Conservation (phyloP, 75 land plant species). For the Isoetes taiwanensis region DNA sequence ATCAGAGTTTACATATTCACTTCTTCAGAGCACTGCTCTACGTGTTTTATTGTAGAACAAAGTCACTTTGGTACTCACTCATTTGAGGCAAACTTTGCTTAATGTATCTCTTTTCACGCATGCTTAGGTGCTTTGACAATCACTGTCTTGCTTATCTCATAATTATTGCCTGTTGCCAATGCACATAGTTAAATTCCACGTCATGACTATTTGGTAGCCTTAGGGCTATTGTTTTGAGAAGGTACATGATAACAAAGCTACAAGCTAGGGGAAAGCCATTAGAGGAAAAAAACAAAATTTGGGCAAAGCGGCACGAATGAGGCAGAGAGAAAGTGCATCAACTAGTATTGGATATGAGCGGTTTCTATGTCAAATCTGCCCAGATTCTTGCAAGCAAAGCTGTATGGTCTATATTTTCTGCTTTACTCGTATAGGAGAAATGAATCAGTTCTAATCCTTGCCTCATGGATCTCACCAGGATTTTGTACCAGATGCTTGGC, state of each 20-base stretch:
- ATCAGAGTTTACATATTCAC: too few species aligned
- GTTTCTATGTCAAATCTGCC: conserved; percentile 41
- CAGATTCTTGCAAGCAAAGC: conserved; percentile 37
- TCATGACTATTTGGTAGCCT: too few species aligned
- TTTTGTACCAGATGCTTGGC: conserved; percentile 36
- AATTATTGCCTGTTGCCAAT: too few species aligned
- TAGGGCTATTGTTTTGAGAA: too few species aligned
- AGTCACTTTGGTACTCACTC: too few species aligned
- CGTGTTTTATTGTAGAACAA: too few species aligned
- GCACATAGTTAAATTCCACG: too few species aligned
- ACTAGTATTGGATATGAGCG: conserved; percentile 33
- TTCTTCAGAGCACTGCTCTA: too few species aligned
- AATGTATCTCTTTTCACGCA: too few species aligned
- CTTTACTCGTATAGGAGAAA: not conserved
- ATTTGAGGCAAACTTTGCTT: too few species aligned
- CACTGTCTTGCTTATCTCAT: too few species aligned
- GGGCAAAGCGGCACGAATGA: conserved; percentile 34
- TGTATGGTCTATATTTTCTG: conserved; percentile 12
- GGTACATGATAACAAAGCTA: conserved; percentile 33
- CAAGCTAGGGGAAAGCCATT: conserved; percentile 16
- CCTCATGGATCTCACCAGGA: conserved; percentile 16
- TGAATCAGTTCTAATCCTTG: not conserved
- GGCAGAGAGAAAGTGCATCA: conserved; percentile 32
- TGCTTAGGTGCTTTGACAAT: too few species aligned
- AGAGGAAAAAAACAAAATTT: conserved; percentile 20